A percentile compares a stretch with the other conserved stretches of the same genome.
Conservation (phyloP, 371 early-diverging fungal genomes). For the Mortierella sp. region DNA sequence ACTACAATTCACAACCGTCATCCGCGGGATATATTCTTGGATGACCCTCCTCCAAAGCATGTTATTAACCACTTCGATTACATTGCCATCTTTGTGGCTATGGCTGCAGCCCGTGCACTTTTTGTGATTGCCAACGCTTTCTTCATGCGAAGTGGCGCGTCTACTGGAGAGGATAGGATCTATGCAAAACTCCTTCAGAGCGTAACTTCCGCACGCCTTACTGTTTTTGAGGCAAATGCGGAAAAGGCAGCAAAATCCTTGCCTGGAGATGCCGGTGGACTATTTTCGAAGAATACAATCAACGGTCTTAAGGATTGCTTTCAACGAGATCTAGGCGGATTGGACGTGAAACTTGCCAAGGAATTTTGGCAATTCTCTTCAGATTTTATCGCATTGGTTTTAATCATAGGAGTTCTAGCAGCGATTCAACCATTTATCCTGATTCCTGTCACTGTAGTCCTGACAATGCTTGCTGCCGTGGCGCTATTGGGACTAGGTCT, state of each 20-base stretch:
- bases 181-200: constrained; percentile 36
- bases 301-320: constrained; percentile 49
- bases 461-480: constrained; percentile 34
- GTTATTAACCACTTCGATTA: constrained; percentile 25
- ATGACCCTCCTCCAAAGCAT: constrained; percentile 5
- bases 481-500: constrained; percentile 46
- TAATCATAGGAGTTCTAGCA: constrained; percentile 30
- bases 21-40: background rate
- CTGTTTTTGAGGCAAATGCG: constrained; percentile 40
- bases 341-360: constrained; percentile 54
- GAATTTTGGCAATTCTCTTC: constrained; percentile 55
- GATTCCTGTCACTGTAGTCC: constrained; percentile 21
- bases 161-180: constrained; percentile 40
- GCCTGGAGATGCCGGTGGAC: constrained; percentile 38
- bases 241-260: constrained; percentile 30
- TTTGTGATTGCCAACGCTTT: constrained; percentile 48
- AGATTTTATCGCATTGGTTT: constrained; percentile 25
- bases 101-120: constrained; percentile 33
- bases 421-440: constrained; percentile 29
- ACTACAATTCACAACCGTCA: constrained; percentile 18
- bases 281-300: constrained; percentile 46
- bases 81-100: constrained; percentile 29
- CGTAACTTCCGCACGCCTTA: constrained; percentile 36
- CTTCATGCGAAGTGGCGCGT: constrained; percentile 38
- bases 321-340: constrained; percentile 42